Conservation (phyloP, 805 yeast genomes). For the Teunomyces gatunensis region DNA sequence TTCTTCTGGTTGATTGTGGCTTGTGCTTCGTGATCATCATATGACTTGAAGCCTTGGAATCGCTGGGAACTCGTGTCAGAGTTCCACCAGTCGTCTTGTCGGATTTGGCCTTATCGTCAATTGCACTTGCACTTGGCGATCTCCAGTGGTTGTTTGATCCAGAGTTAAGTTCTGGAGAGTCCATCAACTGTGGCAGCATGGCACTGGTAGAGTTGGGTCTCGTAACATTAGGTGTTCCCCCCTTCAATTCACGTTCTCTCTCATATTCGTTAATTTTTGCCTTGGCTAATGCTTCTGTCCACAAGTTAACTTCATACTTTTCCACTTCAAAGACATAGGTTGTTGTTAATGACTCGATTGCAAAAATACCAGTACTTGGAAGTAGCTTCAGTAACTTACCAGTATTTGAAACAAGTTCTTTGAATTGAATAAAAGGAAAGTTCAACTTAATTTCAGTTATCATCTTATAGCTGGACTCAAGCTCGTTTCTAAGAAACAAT, state of each 20-base stretch:
- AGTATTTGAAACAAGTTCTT: slow-evolving; percentile 51
- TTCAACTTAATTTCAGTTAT: slow-evolving; percentile 54
- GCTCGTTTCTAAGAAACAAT: slow-evolving; percentile 46
- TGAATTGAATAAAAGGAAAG: slow-evolving; percentile 52
- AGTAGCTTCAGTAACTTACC: slow-evolving; percentile 28
- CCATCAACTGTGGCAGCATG: slow-evolving; percentile 24
- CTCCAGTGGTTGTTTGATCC: slow-evolving; percentile 2
- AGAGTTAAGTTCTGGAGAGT: slow-evolving; percentile 20
- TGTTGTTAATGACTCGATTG: slow-evolving; percentile 52
- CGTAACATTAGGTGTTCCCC: not conserved
- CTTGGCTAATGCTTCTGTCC: slow-evolving; percentile 55
- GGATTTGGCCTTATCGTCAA: not conserved
- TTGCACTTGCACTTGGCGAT: slow-evolving; percentile 5
- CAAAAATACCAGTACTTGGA: slow-evolving; percentile 49
- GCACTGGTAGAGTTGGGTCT: not conserved
- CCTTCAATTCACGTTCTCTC: slow-evolving; percentile 10
- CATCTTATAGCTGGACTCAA: slow-evolving; percentile 40
- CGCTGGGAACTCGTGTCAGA: not conserved
- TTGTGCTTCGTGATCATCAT: slow-evolving; percentile 16
- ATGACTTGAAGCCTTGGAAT: slow-evolving; percentile 1
- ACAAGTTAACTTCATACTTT: slow-evolving; percentile 46
- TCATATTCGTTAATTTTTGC: slow-evolving; percentile 23
- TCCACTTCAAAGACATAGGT: slow-evolving; percentile 59
- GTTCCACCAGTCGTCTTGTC: not conserved
- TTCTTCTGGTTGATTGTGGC: slow-evolving; percentile 20